Evolutionary conservation across 2,329 filamentous ascomycete species (phyloP).

Genomic region (Amauroascus verrucosus): DNA sequence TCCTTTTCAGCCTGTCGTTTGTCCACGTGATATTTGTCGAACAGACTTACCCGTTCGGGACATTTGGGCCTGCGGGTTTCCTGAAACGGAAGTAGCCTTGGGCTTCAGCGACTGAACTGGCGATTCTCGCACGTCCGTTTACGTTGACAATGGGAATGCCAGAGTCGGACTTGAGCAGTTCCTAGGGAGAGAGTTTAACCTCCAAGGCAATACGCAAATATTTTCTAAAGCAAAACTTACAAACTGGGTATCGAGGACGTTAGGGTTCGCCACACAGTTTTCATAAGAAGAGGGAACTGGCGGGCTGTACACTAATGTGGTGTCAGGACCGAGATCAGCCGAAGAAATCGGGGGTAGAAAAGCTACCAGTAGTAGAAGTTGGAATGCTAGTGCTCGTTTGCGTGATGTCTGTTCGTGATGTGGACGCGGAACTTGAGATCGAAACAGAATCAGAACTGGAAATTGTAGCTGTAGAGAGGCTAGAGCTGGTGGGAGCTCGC

Average conservation of each 20-base stretch:
- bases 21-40: background rate
- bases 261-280: background rate
- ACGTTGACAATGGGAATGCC: background rate
- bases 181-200: background rate
- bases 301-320: slow-evolving; percentile 2
- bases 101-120: background rate
- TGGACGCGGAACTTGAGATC: background rate
- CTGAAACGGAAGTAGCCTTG: background rate
- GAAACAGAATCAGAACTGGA: background rate
- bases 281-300: slow-evolving; percentile 1
- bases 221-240: background rate
- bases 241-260: background rate
- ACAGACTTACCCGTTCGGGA: background rate
- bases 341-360: background rate
- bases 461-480: background rate
- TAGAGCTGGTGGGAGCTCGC: background rate
- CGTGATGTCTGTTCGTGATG: background rate
- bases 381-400: background rate
- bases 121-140: background rate
- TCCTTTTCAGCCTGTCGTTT: background rate
- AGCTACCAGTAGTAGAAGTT: background rate
- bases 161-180: background rate
- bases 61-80: background rate
- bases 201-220: background rate
- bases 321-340: background rate